phyloP scores from a whole-genome alignment of 2,329 filamentous ascomycete species.

The Penicillium sclerotigenum region DNA sequence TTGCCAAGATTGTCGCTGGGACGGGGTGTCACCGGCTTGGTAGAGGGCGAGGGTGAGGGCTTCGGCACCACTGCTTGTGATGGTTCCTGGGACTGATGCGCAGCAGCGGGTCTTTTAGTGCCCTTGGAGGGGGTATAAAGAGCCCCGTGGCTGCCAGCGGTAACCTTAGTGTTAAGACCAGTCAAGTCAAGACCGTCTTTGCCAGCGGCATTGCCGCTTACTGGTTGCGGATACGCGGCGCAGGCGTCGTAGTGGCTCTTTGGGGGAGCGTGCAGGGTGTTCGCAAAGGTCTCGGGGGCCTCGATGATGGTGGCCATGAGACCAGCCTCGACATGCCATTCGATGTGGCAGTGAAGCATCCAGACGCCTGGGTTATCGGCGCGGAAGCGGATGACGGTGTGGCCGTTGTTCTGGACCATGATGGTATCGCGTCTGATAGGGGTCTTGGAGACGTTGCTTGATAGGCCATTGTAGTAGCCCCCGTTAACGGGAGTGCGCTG shows the following conservation, averaged over 20 bases:
- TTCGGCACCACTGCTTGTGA: not conserved
- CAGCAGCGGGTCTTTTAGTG: not conserved
- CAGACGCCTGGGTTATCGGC: slow-evolving; percentile 39
- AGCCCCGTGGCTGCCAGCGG: slow-evolving; percentile 13
- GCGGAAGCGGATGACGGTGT: slow-evolving; percentile 35
- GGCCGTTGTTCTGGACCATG: slow-evolving; percentile 33
- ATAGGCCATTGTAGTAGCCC: slow-evolving; percentile 27
- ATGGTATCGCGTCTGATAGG: slow-evolving; percentile 35
- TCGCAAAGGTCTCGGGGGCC: slow-evolving; percentile 28
- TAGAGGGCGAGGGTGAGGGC: not conserved
- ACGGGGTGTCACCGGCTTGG: not conserved
- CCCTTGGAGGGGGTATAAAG: slow-evolving; percentile 11
- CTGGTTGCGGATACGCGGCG: slow-evolving; percentile 20
- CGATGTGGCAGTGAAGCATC: slow-evolving; percentile 39
- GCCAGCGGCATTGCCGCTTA: slow-evolving; percentile 25
- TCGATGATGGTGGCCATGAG: slow-evolving; percentile 33
- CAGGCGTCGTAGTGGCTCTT: slow-evolving; percentile 24
- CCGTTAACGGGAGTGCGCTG: slow-evolving; percentile 26
- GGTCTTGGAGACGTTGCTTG: slow-evolving; percentile 24
- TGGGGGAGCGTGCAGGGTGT: slow-evolving; percentile 16
- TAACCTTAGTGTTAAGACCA: slow-evolving; percentile 14
- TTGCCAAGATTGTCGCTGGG: not conserved
- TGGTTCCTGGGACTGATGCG: not conserved
- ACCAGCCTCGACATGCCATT: slow-evolving; percentile 36
- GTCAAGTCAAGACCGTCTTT: slow-evolving; percentile 17